Conservation (phyloP, 139 green algal genomes). For the Protoeuglena noctilucae region DNA sequence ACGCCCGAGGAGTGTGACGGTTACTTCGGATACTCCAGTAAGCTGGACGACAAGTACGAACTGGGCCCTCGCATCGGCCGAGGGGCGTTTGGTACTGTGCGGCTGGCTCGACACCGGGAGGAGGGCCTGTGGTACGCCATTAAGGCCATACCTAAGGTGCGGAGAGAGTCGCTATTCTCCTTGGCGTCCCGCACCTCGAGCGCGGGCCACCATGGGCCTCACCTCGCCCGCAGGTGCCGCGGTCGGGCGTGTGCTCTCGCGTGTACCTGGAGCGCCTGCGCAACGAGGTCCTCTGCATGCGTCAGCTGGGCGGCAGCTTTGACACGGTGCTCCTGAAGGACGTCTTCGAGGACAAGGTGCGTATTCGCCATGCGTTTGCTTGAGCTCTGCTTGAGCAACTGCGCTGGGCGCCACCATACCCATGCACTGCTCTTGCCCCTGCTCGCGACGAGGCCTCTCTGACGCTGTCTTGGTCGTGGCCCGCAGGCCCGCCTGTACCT, state of each 20-base stretch:
- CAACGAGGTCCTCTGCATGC: slow-evolving; percentile 1
- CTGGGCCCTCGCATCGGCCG: neutral
- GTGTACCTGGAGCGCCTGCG: neutral
- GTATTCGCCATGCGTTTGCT: too few relatives aligned
- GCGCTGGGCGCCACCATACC: too few relatives aligned
- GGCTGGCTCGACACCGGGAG: neutral
- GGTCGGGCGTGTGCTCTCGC: too few relatives aligned
- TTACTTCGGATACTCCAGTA: slow-evolving; percentile 2
- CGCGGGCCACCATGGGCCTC: too few relatives aligned
- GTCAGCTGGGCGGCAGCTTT: neutral
- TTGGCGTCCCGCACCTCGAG: too few relatives aligned
- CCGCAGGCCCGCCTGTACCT: too few relatives aligned
- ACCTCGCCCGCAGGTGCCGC: too few relatives aligned
- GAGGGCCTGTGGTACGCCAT: neutral
- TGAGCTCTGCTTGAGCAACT: too few relatives aligned
- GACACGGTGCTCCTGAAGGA: slow-evolving; percentile 4
- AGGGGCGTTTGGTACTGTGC: neutral
- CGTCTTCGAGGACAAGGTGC: slow-evolving; percentile 2
- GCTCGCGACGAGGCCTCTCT: too few relatives aligned
- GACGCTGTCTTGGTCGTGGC: neutral
- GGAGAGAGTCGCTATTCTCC: neutral
- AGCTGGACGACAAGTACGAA: slow-evolving; percentile 3
- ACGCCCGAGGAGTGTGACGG: neutral
- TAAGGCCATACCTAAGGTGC: neutral
- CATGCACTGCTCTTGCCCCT: too few relatives aligned